Conservation (phyloP, 2,329 filamentous ascomycete genomes). For the Alternaria longipes region DNA sequence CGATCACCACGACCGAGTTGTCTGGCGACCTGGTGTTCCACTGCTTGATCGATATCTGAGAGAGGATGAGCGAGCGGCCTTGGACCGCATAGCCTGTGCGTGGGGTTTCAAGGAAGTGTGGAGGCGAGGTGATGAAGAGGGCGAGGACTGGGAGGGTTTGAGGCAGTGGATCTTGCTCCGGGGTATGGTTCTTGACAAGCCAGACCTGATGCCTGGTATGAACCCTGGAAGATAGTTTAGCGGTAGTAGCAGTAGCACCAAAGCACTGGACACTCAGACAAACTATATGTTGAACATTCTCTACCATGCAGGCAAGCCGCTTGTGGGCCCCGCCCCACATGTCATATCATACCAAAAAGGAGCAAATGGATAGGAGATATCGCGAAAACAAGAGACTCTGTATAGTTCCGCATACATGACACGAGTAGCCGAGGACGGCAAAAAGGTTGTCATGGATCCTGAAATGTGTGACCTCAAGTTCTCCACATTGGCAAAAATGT, state of each 20-base stretch:
- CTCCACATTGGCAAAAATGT: neutral
- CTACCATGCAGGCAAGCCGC: neutral
- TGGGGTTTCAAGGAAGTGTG: slow-evolving; percentile 90
- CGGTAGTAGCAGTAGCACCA: neutral
- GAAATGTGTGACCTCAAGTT: neutral
- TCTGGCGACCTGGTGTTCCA: slow-evolving; percentile 85
- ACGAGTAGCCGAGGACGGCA: neutral
- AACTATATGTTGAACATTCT: neutral
- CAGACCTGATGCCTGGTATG: slow-evolving; percentile 94
- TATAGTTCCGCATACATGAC: neutral
- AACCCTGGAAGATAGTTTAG: slow-evolving; percentile 50
- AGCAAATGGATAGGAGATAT: neutral
- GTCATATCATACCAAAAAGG: neutral
- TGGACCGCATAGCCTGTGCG: slow-evolving; percentile 84
- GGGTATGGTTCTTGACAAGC: slow-evolving; percentile 89
- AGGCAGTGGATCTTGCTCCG: slow-evolving; percentile 83
- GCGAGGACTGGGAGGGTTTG: slow-evolving; percentile 86
- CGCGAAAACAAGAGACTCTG: neutral
- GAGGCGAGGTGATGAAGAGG: slow-evolving; percentile 88
- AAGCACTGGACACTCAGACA: neutral
- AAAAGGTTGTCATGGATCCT: neutral
- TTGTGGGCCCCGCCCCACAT: neutral
- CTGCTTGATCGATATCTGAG: slow-evolving; percentile 83
- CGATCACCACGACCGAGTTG: slow-evolving; percentile 93
- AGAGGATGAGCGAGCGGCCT: slow-evolving; percentile 87